Conservation (phyloP, 2,329 filamentous ascomycete genomes). For the Stachybotrys chlorohalonatus region DNA sequence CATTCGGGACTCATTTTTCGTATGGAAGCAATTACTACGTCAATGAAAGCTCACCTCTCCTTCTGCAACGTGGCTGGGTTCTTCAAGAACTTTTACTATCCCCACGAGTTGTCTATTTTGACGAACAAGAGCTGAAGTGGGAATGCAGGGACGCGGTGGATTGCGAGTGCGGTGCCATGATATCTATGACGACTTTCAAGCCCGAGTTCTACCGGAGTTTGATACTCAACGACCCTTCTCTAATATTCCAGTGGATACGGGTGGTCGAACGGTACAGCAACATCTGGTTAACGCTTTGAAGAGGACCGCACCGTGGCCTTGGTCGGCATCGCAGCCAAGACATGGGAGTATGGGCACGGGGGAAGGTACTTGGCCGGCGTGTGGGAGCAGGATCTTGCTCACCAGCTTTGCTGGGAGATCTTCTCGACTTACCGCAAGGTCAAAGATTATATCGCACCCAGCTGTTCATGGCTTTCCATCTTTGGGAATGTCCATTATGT, state of each 20-base stretch:
- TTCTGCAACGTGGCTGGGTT: constrained; percentile 1
- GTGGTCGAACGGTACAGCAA: background rate
- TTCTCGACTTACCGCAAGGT: background rate
- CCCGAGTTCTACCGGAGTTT: background rate
- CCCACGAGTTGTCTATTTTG: background rate
- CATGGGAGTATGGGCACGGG: background rate
- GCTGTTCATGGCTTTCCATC: background rate
- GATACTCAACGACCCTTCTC: background rate
- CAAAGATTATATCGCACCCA: background rate
- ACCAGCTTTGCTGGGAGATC: background rate
- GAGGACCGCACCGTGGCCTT: background rate
- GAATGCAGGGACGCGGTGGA: background rate
- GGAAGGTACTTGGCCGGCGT: background rate
- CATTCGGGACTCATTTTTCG: background rate
- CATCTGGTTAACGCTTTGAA: background rate
- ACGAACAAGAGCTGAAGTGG: background rate
- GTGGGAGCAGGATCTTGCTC: background rate
- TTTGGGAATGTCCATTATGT: background rate
- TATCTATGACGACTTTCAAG: background rate
- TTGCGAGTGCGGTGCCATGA: background rate
- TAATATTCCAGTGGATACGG: background rate
- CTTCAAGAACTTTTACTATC: background rate
- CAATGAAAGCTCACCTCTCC: background rate
- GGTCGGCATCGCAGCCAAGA: background rate
- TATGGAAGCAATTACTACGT: background rate